phyloP scores from a whole-genome alignment of 225 moss, liverwort and hornwort species.

The Sphagnum contortum region DNA sequence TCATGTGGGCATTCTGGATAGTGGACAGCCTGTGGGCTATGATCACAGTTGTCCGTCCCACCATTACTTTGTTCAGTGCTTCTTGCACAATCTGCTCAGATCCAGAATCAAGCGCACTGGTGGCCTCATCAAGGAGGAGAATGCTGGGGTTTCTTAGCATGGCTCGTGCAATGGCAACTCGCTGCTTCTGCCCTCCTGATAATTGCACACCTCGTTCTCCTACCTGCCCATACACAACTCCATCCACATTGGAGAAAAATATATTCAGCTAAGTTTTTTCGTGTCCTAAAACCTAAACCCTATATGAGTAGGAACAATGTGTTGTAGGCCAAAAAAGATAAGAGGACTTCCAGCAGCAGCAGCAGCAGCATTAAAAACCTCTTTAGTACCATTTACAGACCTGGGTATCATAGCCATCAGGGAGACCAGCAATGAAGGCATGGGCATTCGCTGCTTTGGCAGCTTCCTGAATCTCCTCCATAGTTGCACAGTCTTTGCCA shows the following conservation, averaged over 20 bases:
- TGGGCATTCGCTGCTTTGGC: slow-evolving; percentile 74
- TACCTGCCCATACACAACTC: slow-evolving; percentile 26
- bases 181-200: slow-evolving; percentile 71
- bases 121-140: slow-evolving; percentile 72
- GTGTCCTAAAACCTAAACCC: no score
- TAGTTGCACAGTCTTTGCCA: slow-evolving; percentile 63
- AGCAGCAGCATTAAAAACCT: no score
- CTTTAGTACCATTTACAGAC: slow-evolving; percentile 10
- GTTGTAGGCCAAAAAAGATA: no score
- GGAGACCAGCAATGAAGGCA: slow-evolving; percentile 64
- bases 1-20: slow-evolving; percentile 58
- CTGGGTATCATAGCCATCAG: slow-evolving; percentile 69
- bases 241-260: no score
- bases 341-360: no score
- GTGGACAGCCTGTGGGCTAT: slow-evolving; percentile 68
- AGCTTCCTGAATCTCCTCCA: slow-evolving; percentile 62
- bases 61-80: slow-evolving; percentile 62
- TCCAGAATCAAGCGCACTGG: slow-evolving; percentile 66
- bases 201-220: slow-evolving; percentile 69
- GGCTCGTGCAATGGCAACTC: slow-evolving; percentile 79
- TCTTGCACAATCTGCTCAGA: slow-evolving; percentile 59
- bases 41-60: slow-evolving; percentile 61
- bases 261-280: no score
- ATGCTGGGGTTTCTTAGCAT: slow-evolving; percentile 72
- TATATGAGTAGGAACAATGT: no score